A percentile compares a stretch with the other conserved stretches of the same genome.
These are phyloP conservation scores for Wallacemonas sp. DNA, from an alignment of 208 protist genomes.

Conservation along the genomic window DNA sequence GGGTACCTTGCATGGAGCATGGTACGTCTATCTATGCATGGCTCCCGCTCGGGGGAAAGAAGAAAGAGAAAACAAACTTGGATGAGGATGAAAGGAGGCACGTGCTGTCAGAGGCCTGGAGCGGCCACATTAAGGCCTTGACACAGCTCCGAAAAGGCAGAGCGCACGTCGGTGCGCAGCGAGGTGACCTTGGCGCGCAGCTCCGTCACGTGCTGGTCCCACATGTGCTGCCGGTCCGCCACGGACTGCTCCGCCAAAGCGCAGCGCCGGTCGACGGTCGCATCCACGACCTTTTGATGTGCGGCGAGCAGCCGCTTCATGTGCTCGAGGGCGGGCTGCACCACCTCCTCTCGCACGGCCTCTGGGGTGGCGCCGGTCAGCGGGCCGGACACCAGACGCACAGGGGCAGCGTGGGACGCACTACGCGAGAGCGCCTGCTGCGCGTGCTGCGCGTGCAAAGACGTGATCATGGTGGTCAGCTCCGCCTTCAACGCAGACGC, in stretches of 20 bases:
- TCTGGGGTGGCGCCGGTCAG: conserved; percentile 5
- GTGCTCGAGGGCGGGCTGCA: conserved; percentile 68
- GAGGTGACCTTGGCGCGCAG: conserved; percentile 49
- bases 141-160: conserved; percentile 63
- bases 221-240: conserved; percentile 33
- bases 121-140: conserved; percentile 70
- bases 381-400: no score
- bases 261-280: conserved; percentile 71
- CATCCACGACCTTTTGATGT: conserved; percentile 74
- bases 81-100: not conserved
- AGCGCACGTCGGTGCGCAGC: conserved; percentile 64
- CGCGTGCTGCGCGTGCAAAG: not conserved
- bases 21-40: not conserved
- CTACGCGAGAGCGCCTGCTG: not conserved
- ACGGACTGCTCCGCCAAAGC: conserved; percentile 39
- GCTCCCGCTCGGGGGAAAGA: not conserved
- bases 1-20: not conserved
- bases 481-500: not conserved
- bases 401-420: not conserved
- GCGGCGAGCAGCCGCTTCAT: conserved; percentile 67
- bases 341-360: conserved; percentile 40
- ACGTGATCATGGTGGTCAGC: not conserved
- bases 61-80: conserved; percentile 5
- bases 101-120: conserved; percentile 44
- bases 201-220: conserved; percentile 60